These are phyloP conservation scores for Podospora tetraspora DNA, from an alignment of 495 filamentous ascomycete genomes.

Conservation along the genomic window DNA sequence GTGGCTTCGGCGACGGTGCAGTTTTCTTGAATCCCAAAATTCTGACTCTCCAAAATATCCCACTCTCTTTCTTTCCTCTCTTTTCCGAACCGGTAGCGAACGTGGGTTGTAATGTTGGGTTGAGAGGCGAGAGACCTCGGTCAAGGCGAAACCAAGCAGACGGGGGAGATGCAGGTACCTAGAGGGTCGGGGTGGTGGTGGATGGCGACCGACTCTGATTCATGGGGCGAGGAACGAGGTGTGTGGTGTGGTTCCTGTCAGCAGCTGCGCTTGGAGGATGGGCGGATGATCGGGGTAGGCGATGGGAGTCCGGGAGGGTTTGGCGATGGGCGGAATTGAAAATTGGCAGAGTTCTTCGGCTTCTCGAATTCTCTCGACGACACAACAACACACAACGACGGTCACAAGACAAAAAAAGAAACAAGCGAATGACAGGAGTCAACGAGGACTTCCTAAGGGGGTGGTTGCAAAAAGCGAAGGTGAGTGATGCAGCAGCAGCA, in stretches of 20 bases:
- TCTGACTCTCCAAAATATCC: conserved; percentile 18
- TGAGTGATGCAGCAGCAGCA: conserved; percentile 36
- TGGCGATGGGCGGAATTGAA: conserved; percentile 5
- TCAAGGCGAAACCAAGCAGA: conserved; percentile 13
- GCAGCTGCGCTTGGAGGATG: conserved; percentile 15
- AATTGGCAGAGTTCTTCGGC: conserved; percentile 9
- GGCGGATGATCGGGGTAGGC: conserved; percentile 8
- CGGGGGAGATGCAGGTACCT: neutral
- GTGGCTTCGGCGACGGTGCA: neutral
- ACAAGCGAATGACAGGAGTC: conserved; percentile 61
- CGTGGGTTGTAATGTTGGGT: conserved; percentile 22
- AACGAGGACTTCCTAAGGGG: conserved; percentile 55
- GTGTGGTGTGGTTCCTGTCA: conserved; percentile 6
- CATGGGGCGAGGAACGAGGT: neutral
- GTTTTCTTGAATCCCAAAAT: conserved; percentile 9
- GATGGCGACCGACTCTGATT: neutral
- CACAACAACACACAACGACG: conserved; percentile 22
- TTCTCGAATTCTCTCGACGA: conserved; percentile 31
- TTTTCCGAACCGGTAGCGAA: conserved; percentile 29
- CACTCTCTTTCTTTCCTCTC: conserved; percentile 15
- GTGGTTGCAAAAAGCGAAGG: conserved; percentile 44
- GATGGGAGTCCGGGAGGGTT: conserved; percentile 5
- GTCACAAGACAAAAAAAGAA: conserved; percentile 30
- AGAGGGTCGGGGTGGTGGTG: neutral
- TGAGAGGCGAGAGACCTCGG: conserved; percentile 14